phyloP scores from a whole-genome alignment of 176 grass and related monocot species.

The Cymbopogon citratus region DNA sequence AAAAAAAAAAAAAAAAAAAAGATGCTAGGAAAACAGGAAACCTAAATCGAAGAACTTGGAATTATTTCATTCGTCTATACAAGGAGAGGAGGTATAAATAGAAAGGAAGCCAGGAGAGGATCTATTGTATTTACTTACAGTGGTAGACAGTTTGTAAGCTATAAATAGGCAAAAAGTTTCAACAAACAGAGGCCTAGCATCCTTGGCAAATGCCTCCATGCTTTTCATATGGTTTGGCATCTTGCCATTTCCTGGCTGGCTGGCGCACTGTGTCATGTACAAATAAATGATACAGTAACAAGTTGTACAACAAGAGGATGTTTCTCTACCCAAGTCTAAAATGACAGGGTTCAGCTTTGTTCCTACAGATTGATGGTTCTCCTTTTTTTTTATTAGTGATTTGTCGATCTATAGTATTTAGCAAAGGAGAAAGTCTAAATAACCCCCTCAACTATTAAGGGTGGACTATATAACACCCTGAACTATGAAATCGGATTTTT shows the following conservation, averaged over 20 bases:
- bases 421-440: too few relatives aligned
- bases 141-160: slow-evolving; percentile 28
- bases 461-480: too few relatives aligned
- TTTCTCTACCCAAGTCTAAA: background rate
- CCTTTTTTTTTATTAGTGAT: background rate
- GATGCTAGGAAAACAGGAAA: slow-evolving; percentile 41
- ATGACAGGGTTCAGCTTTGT: background rate
- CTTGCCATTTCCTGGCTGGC: slow-evolving; percentile 24
- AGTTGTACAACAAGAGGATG: slow-evolving; percentile 1
- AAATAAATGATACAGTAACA: slow-evolving; percentile 8
- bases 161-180: background rate
- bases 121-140: slow-evolving; percentile 21
- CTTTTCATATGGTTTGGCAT: slow-evolving; percentile 50
- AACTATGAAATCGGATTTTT: too few relatives aligned
- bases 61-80: slow-evolving; percentile 49
- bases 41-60: background rate
- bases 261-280: slow-evolving; percentile 1
- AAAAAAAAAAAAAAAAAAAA: too few relatives aligned
- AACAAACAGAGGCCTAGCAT: slow-evolving; percentile 2
- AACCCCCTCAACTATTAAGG: too few relatives aligned
- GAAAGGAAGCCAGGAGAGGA: slow-evolving; percentile 26
- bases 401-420: background rate
- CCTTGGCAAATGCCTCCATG: slow-evolving; percentile 10
- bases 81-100: background rate
- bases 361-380: background rate